Evolutionary conservation across 257 asterid species (phyloP), one percentile per base, ranked within the genome.

Genomic region (Solanum neorickii): DNA sequence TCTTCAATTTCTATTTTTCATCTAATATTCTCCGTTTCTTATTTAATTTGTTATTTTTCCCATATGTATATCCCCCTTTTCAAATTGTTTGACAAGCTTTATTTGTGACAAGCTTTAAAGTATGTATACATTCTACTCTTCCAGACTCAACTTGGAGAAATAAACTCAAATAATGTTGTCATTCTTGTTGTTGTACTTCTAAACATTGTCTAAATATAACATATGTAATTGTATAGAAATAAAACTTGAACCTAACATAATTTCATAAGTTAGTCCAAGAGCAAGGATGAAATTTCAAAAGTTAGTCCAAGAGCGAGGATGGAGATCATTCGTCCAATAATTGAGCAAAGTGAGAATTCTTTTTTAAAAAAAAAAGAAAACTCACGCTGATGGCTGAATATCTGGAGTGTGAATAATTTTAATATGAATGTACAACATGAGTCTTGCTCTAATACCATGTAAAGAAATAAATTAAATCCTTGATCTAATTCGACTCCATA

Each of bases 131-230:
- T 10, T 56, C 65, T 56, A 56, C 0, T n/a, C 65, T 56, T 2
- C 0, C 12, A 7, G 1, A 3, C 21, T 18, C 12, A 4, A 56
- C 5, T 3, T 56, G 20, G 20, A 12, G 0, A 0, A 56, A 18
- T 56, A 56, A 4, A 0, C 65, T 20, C 2, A 56, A 18, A 3
- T 56, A 11, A 5, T 56, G 65, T 56, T 44, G 65, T 20, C 65
- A 11, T 56, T 56, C 65, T 20, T 56, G 65, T 56, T 20, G 29
- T 9, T 60, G 14, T 23, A 62, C 70, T 62, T 62, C 70, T 62
- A 23, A 62, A 23, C 11, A 2, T 23, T 4, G 31, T 62, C 8
- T n/a, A 23, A 62, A 62, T 62, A 62, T 62, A 62, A 23, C 15
- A 10, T 23, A 62, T 56, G 20, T 20, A 18, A 10, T 62, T 23